Base-by-base conservation (phyloP, 1,284 basidiomycete genomes). In the Salmacisia buchloeana region DNA sequence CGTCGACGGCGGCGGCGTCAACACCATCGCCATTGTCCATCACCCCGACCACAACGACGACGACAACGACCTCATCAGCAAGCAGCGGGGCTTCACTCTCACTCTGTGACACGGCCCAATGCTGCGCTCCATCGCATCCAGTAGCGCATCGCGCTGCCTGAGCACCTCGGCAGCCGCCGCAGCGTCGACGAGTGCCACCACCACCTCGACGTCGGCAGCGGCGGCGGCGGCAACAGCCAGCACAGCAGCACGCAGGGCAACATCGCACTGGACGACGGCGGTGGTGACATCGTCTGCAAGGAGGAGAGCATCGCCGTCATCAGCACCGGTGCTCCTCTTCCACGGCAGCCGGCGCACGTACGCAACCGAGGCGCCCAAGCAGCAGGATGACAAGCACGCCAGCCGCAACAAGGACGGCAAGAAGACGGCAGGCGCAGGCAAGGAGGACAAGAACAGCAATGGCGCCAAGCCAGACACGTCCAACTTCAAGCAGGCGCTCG, bases 341-440 rank as follows among this genome's bases (percentile, higher is more conserved):
- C 21, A 21, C 4, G 21, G 25, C n/a, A 49, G 25, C 31, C 25
- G 49, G 25, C 27, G 31, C 29, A n/a, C n/a, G n/a, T 54, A 54
- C 29, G 49, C 49, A 33, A 54, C 49, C 13, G 58, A 59, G 35
- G 33, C 57, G n/a, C n/a, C n/a, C 34, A 57, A 43, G 34, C 15
- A 33, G 21, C 58, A 62, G 36, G 52, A 65, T 33, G 43, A 39
- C 43, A 54, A 65, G 12, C 46, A 57, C 25, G 46, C 39, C 33
- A 35, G 60, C 6, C 46, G 65, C 23, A 36, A 62, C 49, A 63
- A 67, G 21, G 52, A 64, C 31, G 66, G 66, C 13, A 31, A 57
- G 29, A 56, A 45, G 3, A 29, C 23, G 38, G 25, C 41, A n/a
- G 18, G 21, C n/a, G 35, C 35, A 23, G 39, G 38, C 7, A 49